Evolutionary conservation across 768 basidiomycete species (phyloP).

Genomic region (Russula earlei): DNA sequence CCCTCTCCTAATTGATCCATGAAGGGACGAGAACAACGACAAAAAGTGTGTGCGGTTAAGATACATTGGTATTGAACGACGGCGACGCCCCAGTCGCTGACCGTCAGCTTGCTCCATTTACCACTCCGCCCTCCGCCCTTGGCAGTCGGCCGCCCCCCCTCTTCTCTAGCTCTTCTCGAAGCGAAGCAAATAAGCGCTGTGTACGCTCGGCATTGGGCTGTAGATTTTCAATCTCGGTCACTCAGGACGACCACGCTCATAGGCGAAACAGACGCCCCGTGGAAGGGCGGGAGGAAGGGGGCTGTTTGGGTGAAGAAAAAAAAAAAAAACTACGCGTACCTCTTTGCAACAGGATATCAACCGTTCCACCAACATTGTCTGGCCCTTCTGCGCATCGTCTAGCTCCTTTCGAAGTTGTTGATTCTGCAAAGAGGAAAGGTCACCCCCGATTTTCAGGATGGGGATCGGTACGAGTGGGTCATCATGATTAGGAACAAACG

Average conservation of each 20-base stretch:
- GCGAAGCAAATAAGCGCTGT: conserved; percentile 68
- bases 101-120: conserved; percentile 10
- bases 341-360: conserved; percentile 81
- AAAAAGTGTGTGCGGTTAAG: conserved; percentile 1
- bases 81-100: background rate
- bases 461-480: too few species aligned
- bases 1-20: background rate
- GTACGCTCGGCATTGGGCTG: conserved; percentile 79
- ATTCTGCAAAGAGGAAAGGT: conserved; percentile 33
- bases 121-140: conserved; percentile 18
- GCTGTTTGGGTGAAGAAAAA: background rate
- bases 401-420: conserved; percentile 64
- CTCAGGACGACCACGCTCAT: conserved; percentile 6
- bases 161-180: conserved; percentile 78
- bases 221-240: conserved; percentile 9
- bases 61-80: conserved; percentile 8
- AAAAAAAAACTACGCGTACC: conserved; percentile 39
- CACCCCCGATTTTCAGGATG: background rate
- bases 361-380: conserved; percentile 75
- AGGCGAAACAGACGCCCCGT: too few species aligned
- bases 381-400: conserved; percentile 70
- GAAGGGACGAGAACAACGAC: background rate
- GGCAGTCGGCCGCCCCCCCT: conserved; percentile 43
- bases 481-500: too few species aligned
- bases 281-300: background rate